Evolutionary conservation across 2,329 filamentous ascomycete genomes (phyloP).

Genomic region (Arthrobotrys musiformis): DNA sequence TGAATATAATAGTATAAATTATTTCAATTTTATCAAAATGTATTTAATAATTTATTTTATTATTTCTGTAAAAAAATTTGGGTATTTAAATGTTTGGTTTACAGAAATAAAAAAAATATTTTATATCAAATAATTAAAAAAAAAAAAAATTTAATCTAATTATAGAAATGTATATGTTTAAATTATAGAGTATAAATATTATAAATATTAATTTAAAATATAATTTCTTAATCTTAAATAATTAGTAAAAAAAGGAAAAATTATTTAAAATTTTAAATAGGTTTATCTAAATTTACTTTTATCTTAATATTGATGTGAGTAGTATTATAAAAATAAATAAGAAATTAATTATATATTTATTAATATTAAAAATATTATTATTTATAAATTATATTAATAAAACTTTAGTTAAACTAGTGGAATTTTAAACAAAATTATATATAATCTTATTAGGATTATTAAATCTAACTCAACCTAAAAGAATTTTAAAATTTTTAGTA

Average conservation of each 20-base stretch:
- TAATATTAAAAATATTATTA: background rate
- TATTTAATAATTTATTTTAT: background rate
- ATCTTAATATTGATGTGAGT: slow-evolving; percentile 3
- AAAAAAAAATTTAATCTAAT: slow-evolving; percentile 6
- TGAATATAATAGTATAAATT: background rate
- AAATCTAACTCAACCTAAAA: background rate
- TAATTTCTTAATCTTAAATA: slow-evolving; percentile 1
- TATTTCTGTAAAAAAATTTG: background rate
- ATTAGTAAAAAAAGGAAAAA: background rate
- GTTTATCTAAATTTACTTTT: background rate
- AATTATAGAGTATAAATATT: slow-evolving; percentile 4
- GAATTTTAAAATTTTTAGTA: slow-evolving; percentile 1
- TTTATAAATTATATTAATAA: background rate
- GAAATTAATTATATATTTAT: slow-evolving; percentile 3
- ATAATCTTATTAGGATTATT: slow-evolving; percentile 1
- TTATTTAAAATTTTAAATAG: background rate
- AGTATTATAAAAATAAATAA: background rate
- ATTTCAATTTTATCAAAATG: background rate
- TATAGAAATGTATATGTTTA: slow-evolving; percentile 7
- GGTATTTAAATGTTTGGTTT: background rate
- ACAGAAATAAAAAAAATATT: background rate
- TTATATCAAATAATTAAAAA: slow-evolving; percentile 10
- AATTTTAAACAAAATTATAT: slow-evolving; percentile 6
- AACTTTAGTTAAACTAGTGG: background rate
- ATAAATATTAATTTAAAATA: slow-evolving; percentile 13